A percentile compares a stretch with the other conserved stretches of the same genome.
Conservation (phyloP, 2,329 filamentous ascomycete species). For the Chrysoporthe puriensis region DNA sequence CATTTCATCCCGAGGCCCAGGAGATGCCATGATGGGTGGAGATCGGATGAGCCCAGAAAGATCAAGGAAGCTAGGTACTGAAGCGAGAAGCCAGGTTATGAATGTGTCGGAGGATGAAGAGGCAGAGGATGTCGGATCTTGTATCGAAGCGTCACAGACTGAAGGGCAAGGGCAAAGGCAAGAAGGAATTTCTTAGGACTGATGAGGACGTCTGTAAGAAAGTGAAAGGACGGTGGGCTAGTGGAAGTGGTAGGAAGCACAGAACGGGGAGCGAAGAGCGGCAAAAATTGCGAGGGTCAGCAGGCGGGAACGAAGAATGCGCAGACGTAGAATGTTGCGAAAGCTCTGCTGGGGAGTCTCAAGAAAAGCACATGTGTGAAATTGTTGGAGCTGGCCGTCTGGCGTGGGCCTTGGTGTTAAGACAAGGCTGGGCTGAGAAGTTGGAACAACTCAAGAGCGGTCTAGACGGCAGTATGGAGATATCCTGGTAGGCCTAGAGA, state of each 20-base stretch:
- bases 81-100: not conserved
- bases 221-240: not conserved
- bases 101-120: not conserved
- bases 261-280: not conserved
- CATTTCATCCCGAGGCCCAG: not conserved
- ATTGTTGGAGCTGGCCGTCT: not conserved
- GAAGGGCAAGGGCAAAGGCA: too few relatives aligned
- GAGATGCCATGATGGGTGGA: not conserved
- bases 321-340: not conserved
- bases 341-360: not conserved
- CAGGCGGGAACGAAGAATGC: not conserved
- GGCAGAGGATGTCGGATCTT: not conserved
- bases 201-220: too few relatives aligned
- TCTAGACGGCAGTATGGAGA: not conserved
- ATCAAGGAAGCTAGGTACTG: not conserved
- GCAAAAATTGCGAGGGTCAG: not conserved
- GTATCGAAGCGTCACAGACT: not conserved
- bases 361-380: not conserved
- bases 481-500: not conserved
- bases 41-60: not conserved
- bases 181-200: too few relatives aligned
- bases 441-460: not conserved
- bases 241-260: not conserved
- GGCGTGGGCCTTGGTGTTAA: not conserved
- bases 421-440: not conserved